These are phyloP conservation scores for Ustilago trichophora DNA, from an alignment of 1,284 basidiomycete species.

Conservation along the genomic window DNA sequence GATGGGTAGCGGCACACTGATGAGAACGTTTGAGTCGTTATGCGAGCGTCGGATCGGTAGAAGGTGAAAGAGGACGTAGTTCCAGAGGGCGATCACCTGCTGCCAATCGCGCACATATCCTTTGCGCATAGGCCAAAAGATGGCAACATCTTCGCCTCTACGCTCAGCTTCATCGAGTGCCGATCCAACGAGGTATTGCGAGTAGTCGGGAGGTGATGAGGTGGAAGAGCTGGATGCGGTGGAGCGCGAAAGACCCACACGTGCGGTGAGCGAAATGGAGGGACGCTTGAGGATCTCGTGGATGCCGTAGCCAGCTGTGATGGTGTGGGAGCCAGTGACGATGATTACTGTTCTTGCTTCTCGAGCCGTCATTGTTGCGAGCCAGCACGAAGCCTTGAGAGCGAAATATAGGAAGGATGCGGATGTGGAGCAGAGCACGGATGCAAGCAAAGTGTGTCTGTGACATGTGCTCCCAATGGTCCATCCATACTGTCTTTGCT, in stretches of 20 bases:
- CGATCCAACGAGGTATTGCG: constrained; percentile 81
- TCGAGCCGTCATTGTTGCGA: constrained; percentile 69
- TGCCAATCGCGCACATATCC: constrained; percentile 81
- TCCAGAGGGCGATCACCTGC: constrained; percentile 91
- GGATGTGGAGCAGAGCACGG: background rate
- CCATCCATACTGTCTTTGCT: no score
- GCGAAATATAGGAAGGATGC: background rate
- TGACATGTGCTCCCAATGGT: no score
- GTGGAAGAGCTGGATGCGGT: constrained; percentile 18
- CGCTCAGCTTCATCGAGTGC: constrained; percentile 81
- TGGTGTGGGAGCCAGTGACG: constrained; percentile 77
- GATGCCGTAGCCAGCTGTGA: constrained; percentile 81
- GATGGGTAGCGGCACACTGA: constrained; percentile 77
- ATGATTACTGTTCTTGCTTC: constrained; percentile 83
- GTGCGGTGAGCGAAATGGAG: constrained; percentile 70
- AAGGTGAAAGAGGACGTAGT: constrained; percentile 80
- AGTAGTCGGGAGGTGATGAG: constrained; percentile 29
- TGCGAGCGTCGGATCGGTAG: constrained; percentile 81
- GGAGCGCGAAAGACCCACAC: constrained; percentile 38
- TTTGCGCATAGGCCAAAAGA: constrained; percentile 85
- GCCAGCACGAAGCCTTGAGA: background rate
- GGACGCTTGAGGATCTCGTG: constrained; percentile 81
- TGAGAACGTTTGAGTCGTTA: constrained; percentile 85
- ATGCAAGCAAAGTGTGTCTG: constrained; percentile 12
- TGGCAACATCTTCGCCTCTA: constrained; percentile 75